Base-by-base conservation (phyloP, 1,284 basidiomycete species). In the Fomitiporia mediterranea region DNA sequence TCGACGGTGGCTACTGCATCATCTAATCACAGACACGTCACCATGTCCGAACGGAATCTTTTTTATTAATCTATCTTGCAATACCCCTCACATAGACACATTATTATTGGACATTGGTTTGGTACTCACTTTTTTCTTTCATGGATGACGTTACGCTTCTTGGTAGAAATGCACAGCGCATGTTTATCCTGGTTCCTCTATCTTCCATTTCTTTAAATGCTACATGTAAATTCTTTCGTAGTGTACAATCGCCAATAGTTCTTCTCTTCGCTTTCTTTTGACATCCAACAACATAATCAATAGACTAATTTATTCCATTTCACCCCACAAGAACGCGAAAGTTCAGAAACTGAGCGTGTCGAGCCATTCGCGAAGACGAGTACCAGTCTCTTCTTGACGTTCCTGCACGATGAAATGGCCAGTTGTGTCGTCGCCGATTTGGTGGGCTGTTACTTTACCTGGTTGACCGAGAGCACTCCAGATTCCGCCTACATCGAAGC, bases 1-100 rank as follows among this genome's bases (percentile, higher is more conserved):
- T 95, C 42, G 93, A 95, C 65, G 93, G 93, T 25, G 92, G 91
- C 21, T 94, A 94, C 68, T 86, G 84, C 68, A 64, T 76, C 54
- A 76, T 89, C 62, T 89, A 76, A 77, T 44, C 27, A 21, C 34
- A 37, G 7, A 9, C 23, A 2, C 19, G 3, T 8, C 38, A 11
- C 27, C 19, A 28, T 21, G 21, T 30, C 25, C 4, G 15, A 46
- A 19, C 13, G 13, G n/a, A 28, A 15, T 30, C 27, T 30, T 46
- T 25, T 30, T 46, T 46, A 46, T 46, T 32, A 15, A 46, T 46
- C 25, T 46, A 46, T 46, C 44, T 46, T 46, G 23, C 44, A 28
- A 46, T 50, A 50, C 48, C n/a, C 44, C 23, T 25, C 9, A 19
- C 27, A 17, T 37, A 37, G 32, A 35, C 27, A 4, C 48, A 38